Conservation (phyloP, 169 alveolate genomes). For the Cryptosporidium sp. region DNA sequence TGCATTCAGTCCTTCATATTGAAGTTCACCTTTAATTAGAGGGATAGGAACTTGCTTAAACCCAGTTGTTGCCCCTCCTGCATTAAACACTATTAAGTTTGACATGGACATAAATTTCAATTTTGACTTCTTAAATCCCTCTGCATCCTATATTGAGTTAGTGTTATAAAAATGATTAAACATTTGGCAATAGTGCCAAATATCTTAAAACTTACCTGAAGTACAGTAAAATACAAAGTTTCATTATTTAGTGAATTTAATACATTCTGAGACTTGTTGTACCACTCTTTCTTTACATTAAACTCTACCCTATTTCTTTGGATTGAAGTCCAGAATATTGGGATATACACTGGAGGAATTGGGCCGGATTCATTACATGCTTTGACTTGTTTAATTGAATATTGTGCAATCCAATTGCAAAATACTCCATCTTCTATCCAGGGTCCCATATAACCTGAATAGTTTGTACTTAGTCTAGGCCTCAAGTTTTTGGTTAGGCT, state of each 20-base stretch:
- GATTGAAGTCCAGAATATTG: conserved; percentile 76
- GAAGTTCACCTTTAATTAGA: conserved; percentile 67
- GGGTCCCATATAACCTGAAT: conserved; percentile 74
- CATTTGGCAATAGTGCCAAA: background rate
- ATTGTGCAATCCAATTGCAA: conserved; percentile 44
- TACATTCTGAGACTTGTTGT: conserved; percentile 17
- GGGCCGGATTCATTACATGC: conserved; percentile 1
- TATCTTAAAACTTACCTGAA: conserved; percentile 51
- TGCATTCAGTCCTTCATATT: background rate
- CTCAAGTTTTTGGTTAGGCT: conserved; percentile 27
- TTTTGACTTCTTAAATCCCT: conserved; percentile 62
- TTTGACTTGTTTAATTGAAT: background rate
- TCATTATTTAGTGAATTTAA: conserved; percentile 12
- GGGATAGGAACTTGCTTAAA: conserved; percentile 71
- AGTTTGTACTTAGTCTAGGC: conserved; percentile 71
- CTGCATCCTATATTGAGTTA: conserved; percentile 72
- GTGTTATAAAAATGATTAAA: background rate
- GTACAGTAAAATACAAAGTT: conserved; percentile 57
- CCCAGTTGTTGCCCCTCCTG: conserved; percentile 72
- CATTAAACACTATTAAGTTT: conserved; percentile 65
- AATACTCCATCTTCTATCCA: conserved; percentile 76
- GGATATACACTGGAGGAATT: conserved; percentile 54
- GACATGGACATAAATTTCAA: conserved; percentile 22
- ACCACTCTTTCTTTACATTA: conserved; percentile 20
- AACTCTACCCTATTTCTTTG: conserved; percentile 52